Base-by-base conservation (phyloP, 2,329 filamentous ascomycete genomes). In the Lojkania enalia region DNA sequence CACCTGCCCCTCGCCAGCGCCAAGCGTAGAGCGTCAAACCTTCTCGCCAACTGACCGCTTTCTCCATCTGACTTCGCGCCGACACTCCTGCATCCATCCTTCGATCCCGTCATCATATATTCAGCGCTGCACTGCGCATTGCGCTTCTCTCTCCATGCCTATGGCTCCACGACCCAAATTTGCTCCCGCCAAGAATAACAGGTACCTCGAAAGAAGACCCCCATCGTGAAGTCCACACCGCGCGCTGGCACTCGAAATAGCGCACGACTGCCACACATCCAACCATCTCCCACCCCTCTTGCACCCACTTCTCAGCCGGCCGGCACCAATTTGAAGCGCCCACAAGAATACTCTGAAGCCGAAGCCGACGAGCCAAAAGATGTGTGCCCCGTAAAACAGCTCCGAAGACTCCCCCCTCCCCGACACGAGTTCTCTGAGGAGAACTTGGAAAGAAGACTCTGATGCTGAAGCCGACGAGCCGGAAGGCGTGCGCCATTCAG, bases 381-480 rank as follows among this genome's bases (percentile, higher is more conserved):
- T 44, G 42, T 39, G 42, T 37, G 35, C 35, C 35, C 42, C 35
- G 27, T 35, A 44, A 43, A 43, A 27, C 18, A 36, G 40, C 38
- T 35, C 21, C 13, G 19, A 30, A 44, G 33, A 37, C 33, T 20
- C 33, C 19, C 32, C 15, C 33, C 21, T 14, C 32, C 41, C 41
- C 32, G 5, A 37, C 41, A 30, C 35, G 23, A 27, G 31, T 36
- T 35, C 29, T 57, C 16, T 33, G 30, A 38, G 35, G 16, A 36
- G 31, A 42, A 33, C 23, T 29, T 40, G 23, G 29, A 46, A n/a
- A 33, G 20, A 38, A 52, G 49, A 42, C 46, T 23, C 48, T 46
- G 27, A 39, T 35, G 46, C 42, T 41, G 44, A 51, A 54, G 32
- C 38, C 37, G 42, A 41, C 39, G 39, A 46, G 32, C 49, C 39